Evolutionary conservation across 2,329 filamentous ascomycete species (phyloP), one percentile per base, ranked within the genome.

Genomic region (Xylariaceae sp.): DNA sequence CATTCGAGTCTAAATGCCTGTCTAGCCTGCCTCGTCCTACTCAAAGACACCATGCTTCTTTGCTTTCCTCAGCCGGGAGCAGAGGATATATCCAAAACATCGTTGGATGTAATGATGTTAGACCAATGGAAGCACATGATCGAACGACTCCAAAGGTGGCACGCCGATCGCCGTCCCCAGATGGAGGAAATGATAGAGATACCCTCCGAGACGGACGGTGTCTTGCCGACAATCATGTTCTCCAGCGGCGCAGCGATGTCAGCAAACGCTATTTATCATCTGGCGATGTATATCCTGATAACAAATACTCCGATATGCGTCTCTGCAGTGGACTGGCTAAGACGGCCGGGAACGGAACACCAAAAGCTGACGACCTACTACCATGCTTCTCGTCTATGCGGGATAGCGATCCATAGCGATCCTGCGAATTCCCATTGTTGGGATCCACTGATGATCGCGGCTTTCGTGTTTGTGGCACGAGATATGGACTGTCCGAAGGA

Each of bases 401-500:
- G 56, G 11, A 58, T 57, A 42, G 57, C 57, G 12, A 18, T 57
- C 11, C 46, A 55, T 22, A 58, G 54, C 22, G 57, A 59, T 6
- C 48, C 50, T 18, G 51, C 52, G 35, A 32, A 51, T 43, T 48
- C 46, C 2, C 35, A 22, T 11, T 58, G 54, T 27, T 59, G 55
- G 55, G 57, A 55, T 30, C 57, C 53, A n/a, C 45, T 45, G 19
- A 51, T 49, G 39, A 58, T 60, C 36, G 53, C 57, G 33, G 55
- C 57, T 6, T 47, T 59, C 32, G 38, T 44, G 12, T 42, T 53
- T 38, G 50, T 39, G 11, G 56, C 55, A 40, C 46, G 45, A 31
- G 31, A 22, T 15, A 54, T 52, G 38, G 54, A 27, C 12, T 22
- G 48, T 11, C 35, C 45, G 22, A 31, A 49, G 40, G 49, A 59